Conservation (phyloP, 176 grass and related monocot genomes). For the Saccharum officinarum region DNA sequence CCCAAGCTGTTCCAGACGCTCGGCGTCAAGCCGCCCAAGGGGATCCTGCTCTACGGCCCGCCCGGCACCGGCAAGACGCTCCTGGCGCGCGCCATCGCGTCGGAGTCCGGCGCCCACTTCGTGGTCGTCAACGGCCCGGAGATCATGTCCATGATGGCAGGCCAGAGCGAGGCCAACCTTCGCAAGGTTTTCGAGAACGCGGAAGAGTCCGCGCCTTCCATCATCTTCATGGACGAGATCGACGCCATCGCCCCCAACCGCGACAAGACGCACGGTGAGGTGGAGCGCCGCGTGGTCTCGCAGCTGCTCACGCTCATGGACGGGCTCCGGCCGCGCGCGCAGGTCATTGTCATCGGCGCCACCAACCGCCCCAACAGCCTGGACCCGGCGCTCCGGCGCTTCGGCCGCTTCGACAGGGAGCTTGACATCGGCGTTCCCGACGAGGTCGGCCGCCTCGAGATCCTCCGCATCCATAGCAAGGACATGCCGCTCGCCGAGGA, state of each 20-base stretch:
- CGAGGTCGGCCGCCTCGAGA: constrained; percentile 56
- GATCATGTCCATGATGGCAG: constrained; percentile 57
- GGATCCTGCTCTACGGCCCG: constrained; percentile 62
- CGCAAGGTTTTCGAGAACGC: constrained; percentile 46
- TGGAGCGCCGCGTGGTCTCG: constrained; percentile 56
- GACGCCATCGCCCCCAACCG: constrained; percentile 56
- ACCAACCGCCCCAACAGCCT: constrained; percentile 64
- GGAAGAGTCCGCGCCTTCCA: constrained; percentile 2
- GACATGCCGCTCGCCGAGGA: constrained; percentile 41
- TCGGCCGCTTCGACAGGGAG: constrained; percentile 58
- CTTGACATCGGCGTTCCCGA: constrained; percentile 60
- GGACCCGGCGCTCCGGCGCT: constrained; percentile 47
- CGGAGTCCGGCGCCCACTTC: constrained; percentile 57
- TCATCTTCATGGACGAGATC: constrained; percentile 62
- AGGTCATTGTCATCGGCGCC: constrained; percentile 56
- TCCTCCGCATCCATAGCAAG: constrained; percentile 62
- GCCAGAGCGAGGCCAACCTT: constrained; percentile 49
- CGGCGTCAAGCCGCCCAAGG: constrained; percentile 55
- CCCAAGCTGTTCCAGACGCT: constrained; percentile 57
- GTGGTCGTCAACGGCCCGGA: constrained; percentile 49
- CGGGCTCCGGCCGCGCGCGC: constrained; percentile 39
- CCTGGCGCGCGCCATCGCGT: constrained; percentile 51
- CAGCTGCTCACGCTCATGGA: constrained; percentile 66
- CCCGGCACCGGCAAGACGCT: constrained; percentile 67
- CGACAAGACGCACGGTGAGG: constrained; percentile 60